Conservation (phyloP, 1,284 basidiomycete genomes). For the Ganoderma boninense region DNA sequence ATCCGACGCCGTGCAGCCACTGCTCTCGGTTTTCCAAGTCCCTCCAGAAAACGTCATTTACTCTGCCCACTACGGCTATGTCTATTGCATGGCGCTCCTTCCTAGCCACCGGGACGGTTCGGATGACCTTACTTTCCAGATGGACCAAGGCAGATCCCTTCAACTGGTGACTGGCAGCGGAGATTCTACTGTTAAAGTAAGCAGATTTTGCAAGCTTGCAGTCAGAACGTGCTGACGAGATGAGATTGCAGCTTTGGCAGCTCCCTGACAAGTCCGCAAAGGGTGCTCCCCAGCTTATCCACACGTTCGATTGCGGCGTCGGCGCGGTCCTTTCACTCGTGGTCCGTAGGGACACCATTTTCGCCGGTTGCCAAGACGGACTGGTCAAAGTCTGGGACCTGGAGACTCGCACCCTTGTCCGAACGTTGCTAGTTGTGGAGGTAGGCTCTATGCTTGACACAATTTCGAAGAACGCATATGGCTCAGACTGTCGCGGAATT, state of each 20-base stretch:
- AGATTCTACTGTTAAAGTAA: conserved; percentile 87
- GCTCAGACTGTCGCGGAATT: background rate
- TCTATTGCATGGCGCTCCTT: conserved; percentile 85
- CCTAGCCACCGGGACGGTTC: conserved; percentile 50
- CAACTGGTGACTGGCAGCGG: conserved; percentile 88
- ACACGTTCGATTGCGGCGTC: conserved; percentile 70
- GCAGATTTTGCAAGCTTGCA: conserved; percentile 21
- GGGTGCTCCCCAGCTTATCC: conserved; percentile 54
- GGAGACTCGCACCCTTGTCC: conserved; percentile 86
- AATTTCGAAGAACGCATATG: background rate
- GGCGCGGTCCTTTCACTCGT: conserved; percentile 86
- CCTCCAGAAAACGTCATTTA: conserved; percentile 77
- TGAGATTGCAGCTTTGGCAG: conserved; percentile 71
- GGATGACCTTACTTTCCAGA: conserved; percentile 38
- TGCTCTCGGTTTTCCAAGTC: conserved; percentile 56
- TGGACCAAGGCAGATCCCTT: conserved; percentile 47
- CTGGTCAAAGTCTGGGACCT: conserved; percentile 93
- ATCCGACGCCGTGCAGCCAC: conserved; percentile 42
- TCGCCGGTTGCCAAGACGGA: conserved; percentile 94
- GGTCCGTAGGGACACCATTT: conserved; percentile 82
- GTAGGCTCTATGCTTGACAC: conserved; percentile 46
- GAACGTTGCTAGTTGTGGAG: conserved; percentile 88
- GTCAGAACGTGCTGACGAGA: background rate
- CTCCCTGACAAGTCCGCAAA: conserved; percentile 46
- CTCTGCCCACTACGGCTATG: conserved; percentile 93